phyloP scores from a whole-genome alignment of 106 monocot genomes.

The Vanilla planifolia region DNA sequence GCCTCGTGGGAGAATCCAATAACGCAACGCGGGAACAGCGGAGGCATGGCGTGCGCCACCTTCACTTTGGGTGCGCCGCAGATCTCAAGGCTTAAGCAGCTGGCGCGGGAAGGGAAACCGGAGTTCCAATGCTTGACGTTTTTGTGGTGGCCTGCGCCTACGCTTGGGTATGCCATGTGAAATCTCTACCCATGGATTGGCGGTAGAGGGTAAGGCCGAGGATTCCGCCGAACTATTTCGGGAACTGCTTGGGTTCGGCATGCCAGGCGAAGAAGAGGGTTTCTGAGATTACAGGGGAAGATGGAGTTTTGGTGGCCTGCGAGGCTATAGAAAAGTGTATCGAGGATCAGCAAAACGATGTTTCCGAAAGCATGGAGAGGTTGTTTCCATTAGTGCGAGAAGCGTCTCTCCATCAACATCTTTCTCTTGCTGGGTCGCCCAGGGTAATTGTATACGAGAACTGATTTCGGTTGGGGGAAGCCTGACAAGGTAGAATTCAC shows the following conservation, averaged over 20 bases:
- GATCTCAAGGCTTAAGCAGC: background rate
- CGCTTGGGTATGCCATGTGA: conserved; percentile 14
- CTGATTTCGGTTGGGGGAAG: conserved; percentile 20
- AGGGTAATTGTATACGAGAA: conserved; percentile 9
- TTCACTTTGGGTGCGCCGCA: background rate
- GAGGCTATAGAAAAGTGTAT: conserved; percentile 7
- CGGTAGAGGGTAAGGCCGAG: conserved; percentile 1
- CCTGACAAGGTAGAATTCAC: conserved; percentile 11
- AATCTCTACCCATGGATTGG: conserved; percentile 12
- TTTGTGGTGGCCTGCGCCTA: conserved; percentile 10
- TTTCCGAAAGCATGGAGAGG: background rate
- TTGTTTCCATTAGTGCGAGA: background rate
- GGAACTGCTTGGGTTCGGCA: conserved; percentile 11
- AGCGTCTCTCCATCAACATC: background rate
- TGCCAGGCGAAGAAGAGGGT: background rate
- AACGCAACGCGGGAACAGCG: background rate
- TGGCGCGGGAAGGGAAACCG: background rate
- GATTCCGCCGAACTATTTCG: conserved; percentile 16
- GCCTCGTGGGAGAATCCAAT: background rate
- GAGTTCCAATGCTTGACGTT: conserved; percentile 10
- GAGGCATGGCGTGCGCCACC: background rate
- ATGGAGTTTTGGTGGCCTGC: conserved; percentile 9
- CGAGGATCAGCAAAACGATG: background rate
- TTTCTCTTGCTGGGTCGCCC: conserved; percentile 19
- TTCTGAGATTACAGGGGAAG: conserved; percentile 2